Conservation (phyloP, 2,329 filamentous ascomycete genomes). For the Fusarium sp. region DNA sequence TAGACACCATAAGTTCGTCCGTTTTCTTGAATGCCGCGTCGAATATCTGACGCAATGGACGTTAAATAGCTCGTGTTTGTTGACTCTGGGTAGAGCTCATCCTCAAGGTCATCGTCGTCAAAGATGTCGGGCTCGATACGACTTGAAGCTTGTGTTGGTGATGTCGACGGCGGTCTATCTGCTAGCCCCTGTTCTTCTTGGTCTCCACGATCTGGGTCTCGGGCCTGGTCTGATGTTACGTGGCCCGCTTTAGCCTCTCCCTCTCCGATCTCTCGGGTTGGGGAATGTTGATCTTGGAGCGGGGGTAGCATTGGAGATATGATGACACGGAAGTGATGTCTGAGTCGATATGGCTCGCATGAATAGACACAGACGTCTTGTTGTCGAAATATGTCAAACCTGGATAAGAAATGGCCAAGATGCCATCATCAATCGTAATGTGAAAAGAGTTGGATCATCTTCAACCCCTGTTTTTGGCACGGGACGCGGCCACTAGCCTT, state of each 20-base stretch:
- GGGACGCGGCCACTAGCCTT: not conserved
- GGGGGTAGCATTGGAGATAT: not conserved
- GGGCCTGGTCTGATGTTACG: not conserved
- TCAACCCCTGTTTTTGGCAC: not conserved
- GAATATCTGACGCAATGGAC: constrained; percentile 41
- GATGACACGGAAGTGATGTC: not conserved
- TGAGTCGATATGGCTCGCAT: not conserved
- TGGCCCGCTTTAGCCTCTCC: constrained; percentile 4
- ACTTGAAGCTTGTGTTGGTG: not conserved
- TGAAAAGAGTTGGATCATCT: not conserved
- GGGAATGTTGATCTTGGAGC: not conserved
- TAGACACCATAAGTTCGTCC: constrained; percentile 36
- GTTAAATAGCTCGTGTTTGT: constrained; percentile 44
- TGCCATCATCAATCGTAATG: not conserved
- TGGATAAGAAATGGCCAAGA: not conserved
- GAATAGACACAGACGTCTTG: not conserved
- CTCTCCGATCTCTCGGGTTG: not conserved
- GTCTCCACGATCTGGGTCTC: not conserved
- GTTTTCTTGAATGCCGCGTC: constrained; percentile 38
- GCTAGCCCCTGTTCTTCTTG: not conserved
- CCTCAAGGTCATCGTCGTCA: constrained; percentile 31
- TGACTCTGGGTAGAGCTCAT: constrained; percentile 45
- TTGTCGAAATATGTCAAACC: not conserved
- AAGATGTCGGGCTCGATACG: constrained; percentile 36
- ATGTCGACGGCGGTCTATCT: not conserved